Percentiles rank a stretch among this genome's conserved stretches.
Conservation (phyloP, 2,329 filamentous ascomycete species). For the Diplodia sapinea region DNA sequence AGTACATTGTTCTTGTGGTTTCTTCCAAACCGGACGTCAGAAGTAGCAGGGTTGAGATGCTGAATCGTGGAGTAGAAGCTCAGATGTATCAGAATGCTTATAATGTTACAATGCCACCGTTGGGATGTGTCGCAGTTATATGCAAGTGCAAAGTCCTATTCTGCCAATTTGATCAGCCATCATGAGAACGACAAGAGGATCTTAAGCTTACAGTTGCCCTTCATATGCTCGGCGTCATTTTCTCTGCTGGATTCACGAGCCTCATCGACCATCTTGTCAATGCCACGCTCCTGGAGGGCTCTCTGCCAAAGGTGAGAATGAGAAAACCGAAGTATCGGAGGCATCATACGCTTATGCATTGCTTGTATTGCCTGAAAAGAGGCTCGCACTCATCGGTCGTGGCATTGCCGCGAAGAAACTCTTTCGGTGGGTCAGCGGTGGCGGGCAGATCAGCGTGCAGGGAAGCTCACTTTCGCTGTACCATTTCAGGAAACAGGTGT, state of each 20-base stretch:
- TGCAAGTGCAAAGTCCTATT: not conserved
- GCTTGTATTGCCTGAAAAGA: conserved; percentile 87
- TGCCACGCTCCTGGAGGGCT: conserved; percentile 85
- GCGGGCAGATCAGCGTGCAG: conserved; percentile 25
- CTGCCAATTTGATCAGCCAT: not conserved
- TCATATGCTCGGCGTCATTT: conserved; percentile 75
- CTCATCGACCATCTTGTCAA: conserved; percentile 91
- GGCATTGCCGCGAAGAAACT: conserved; percentile 86
- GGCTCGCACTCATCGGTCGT: conserved; percentile 84
- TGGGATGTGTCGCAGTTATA: not conserved
- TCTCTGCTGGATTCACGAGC: conserved; percentile 88
- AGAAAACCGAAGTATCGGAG: not conserved
- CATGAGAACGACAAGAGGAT: not conserved
- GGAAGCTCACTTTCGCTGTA: conserved; percentile 87
- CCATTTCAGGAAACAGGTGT: conserved; percentile 98
- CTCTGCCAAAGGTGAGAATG: conserved; percentile 59
- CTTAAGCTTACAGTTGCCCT: conserved; percentile 46
- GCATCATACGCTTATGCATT: conserved; percentile 75
- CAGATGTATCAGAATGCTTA: not conserved
- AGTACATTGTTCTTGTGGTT: not conserved
- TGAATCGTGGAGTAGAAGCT: not conserved
- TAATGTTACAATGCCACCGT: not conserved
- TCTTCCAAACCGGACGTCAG: not conserved
- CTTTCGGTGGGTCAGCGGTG: conserved; percentile 46
- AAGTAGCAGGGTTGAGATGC: no score